phyloP scores from a whole-genome alignment of 2,329 filamentous ascomycete species.

The Lasiodiplodia sp. region DNA sequence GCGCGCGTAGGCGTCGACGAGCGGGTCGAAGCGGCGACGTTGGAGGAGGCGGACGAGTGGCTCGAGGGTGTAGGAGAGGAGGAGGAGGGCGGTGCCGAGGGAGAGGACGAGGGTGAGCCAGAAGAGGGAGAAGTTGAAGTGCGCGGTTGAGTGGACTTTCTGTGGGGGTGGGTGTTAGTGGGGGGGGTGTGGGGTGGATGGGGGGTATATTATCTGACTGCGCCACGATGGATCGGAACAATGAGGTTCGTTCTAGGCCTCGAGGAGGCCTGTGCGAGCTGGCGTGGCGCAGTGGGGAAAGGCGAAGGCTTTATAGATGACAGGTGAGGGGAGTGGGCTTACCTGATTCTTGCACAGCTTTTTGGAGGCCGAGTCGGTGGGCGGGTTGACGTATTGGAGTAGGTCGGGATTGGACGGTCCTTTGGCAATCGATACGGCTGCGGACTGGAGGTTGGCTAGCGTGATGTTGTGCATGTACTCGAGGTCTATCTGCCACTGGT shows the following conservation, averaged over 20 bases:
- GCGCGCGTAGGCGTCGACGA: background rate
- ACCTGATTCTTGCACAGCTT: conserved; percentile 14
- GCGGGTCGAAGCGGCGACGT: background rate
- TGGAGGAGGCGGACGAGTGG: background rate
- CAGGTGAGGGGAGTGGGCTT: background rate
- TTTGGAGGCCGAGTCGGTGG: background rate
- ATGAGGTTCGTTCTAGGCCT: too few species aligned
- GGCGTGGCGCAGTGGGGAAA: too few species aligned
- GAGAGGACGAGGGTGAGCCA: conserved; percentile 37
- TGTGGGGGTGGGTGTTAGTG: background rate
- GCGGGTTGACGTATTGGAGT: background rate
- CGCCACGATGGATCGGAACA: too few species aligned
- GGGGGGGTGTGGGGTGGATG: rapidly evolving
- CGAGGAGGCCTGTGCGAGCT: too few species aligned
- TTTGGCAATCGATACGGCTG: conserved; percentile 24
- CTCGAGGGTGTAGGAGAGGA: conserved; percentile 28
- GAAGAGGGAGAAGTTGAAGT: conserved; percentile 34
- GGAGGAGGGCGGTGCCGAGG: conserved; percentile 35
- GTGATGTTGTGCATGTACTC: conserved; percentile 28
- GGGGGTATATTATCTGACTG: too few species aligned
- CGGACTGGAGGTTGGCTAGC: conserved; percentile 27
- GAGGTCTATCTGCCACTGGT: conserved; percentile 34
- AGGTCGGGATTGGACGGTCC: conserved; percentile 5
- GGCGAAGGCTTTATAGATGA: too few species aligned
- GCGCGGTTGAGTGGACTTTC: conserved; percentile 34